These are phyloP conservation scores for Cucurbita maxima DNA, from an alignment of 306 rosid genomes.

Conservation along the genomic window DNA sequence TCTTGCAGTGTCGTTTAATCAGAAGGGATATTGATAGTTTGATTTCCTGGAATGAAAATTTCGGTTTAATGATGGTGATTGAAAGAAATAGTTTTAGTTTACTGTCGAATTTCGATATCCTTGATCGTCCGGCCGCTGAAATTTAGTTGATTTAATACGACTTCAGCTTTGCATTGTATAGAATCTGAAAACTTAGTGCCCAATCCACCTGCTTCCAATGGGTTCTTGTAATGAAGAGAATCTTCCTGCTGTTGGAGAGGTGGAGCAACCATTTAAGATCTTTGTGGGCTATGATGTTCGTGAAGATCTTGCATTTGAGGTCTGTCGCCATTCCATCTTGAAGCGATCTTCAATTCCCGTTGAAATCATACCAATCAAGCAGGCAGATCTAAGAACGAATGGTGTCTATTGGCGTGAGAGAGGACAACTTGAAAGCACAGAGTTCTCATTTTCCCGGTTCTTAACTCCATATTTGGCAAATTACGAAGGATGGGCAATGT, in stretches of 20 bases:
- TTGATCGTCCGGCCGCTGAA: not conserved
- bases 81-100: too few relatives aligned
- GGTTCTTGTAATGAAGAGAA: constrained; percentile 29
- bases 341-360: constrained; percentile 52
- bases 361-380: constrained; percentile 44
- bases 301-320: constrained; percentile 50
- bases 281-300: constrained; percentile 50
- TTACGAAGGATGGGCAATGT: constrained; percentile 59
- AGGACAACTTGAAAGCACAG: constrained; percentile 54
- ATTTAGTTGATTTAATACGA: not conserved
- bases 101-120: not conserved
- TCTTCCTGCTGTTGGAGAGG: constrained; percentile 14
- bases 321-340: constrained; percentile 40
- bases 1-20: not conserved
- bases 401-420: constrained; percentile 59
- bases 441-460: constrained; percentile 56
- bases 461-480: constrained; percentile 43
- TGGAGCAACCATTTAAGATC: constrained; percentile 33
- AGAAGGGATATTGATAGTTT: not conserved
- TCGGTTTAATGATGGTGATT: too few relatives aligned
- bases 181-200: not conserved
- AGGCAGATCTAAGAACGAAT: constrained; percentile 41
- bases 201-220: constrained; percentile 18
- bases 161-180: not conserved
- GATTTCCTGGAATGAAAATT: not conserved